Evolutionary conservation across 768 basidiomycete genomes (phyloP).

Genomic region (Pleurotus sapidus): DNA sequence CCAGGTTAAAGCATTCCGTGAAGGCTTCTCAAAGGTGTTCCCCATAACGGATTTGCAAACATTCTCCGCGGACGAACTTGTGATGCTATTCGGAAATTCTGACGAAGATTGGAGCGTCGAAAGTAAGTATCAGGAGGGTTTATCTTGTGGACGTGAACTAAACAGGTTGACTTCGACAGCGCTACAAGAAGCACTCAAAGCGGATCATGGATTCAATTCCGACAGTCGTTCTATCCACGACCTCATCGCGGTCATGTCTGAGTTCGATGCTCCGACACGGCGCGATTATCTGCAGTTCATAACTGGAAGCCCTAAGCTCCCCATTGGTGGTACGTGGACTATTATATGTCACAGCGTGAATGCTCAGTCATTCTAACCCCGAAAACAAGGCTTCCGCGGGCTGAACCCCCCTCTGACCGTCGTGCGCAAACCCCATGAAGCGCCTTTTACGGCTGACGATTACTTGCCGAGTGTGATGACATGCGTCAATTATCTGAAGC

Average conservation of each 20-base stretch:
- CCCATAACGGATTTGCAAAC: slow-evolving; percentile 86
- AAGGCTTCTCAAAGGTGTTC: slow-evolving; percentile 96
- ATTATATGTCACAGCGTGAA: not conserved
- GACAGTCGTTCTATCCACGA: slow-evolving; percentile 91
- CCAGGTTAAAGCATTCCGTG: slow-evolving; percentile 89
- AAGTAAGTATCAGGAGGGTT: slow-evolving; percentile 50
- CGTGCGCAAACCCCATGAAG: slow-evolving; percentile 94
- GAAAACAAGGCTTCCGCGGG: slow-evolving; percentile 79
- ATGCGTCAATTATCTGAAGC: slow-evolving; percentile 94
- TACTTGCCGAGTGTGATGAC: slow-evolving; percentile 99
- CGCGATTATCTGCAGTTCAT: slow-evolving; percentile 95
- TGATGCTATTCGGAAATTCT: slow-evolving; percentile 91
- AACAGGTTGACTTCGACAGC: slow-evolving; percentile 43
- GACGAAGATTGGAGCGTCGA: slow-evolving; percentile 97
- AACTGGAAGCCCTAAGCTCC: slow-evolving; percentile 94
- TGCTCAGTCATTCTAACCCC: not conserved
- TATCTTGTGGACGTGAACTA: slow-evolving; percentile 3
- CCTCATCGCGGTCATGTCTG: slow-evolving; percentile 82
- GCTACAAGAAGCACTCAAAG: slow-evolving; percentile 86
- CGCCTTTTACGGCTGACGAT: slow-evolving; percentile 87
- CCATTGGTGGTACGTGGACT: slow-evolving; percentile 79
- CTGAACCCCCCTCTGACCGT: slow-evolving; percentile 93
- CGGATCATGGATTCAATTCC: slow-evolving; percentile 96
- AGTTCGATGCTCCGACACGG: slow-evolving; percentile 68
- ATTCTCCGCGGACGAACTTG: slow-evolving; percentile 93